These are phyloP conservation scores for Lanmaoa pseudosensibilis DNA, from an alignment of 768 basidiomycete species.

Conservation along the genomic window DNA sequence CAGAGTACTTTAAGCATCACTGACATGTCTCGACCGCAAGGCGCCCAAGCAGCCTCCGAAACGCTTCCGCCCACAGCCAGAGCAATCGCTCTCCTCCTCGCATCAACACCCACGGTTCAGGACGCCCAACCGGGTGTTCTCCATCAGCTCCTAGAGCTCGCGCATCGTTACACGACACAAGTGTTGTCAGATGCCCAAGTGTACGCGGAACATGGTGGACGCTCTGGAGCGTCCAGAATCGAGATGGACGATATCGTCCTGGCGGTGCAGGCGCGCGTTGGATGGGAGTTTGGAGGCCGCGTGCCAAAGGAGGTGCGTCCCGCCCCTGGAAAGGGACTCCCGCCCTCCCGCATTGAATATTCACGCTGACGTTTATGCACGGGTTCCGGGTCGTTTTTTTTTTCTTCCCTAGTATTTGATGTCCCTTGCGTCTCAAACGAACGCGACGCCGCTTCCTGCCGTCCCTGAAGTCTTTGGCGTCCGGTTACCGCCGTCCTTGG, in stretches of 20 bases:
- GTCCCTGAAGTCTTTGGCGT: conserved; percentile 91
- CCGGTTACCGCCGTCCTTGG: conserved; percentile 65
- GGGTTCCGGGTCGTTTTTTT: not conserved
- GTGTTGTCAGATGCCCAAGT: conserved; percentile 83
- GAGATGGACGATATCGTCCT: conserved; percentile 81
- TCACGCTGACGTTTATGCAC: not conserved
- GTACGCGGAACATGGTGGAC: conserved; percentile 84
- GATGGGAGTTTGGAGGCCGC: conserved; percentile 89
- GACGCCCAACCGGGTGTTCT: conserved; percentile 86
- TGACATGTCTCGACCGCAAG: conserved; percentile 43
- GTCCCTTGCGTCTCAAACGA: conserved; percentile 81
- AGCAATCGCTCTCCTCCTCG: conserved; percentile 78
- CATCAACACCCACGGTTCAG: conserved; percentile 80
- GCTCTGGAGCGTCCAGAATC: conserved; percentile 59
- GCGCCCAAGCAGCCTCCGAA: conserved; percentile 42
- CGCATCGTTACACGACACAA: conserved; percentile 80
- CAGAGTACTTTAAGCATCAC: not conserved
- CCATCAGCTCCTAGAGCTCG: conserved; percentile 84
- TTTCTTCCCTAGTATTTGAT: conserved; percentile 69
- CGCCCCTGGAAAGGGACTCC: not conserved
- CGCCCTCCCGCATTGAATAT: not conserved
- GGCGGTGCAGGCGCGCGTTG: conserved; percentile 85
- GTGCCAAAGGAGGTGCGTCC: conserved; percentile 80
- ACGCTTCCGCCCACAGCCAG: conserved; percentile 83
- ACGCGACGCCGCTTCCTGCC: conserved; percentile 73